These are phyloP conservation scores for Xylaria sp. DNA, from an alignment of 2,329 filamentous ascomycete species.

Conservation along the genomic window DNA sequence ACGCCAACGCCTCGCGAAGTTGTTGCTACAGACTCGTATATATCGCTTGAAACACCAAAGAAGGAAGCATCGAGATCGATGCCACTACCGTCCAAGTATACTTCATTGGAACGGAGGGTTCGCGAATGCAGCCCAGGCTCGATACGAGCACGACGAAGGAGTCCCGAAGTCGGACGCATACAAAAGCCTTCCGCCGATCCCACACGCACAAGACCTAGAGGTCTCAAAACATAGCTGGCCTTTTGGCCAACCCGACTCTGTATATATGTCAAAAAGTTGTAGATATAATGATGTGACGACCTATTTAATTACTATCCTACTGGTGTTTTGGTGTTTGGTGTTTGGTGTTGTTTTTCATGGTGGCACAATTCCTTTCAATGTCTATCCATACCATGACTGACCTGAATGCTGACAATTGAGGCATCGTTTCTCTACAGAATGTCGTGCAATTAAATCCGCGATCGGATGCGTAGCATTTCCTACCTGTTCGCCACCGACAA, in stretches of 20 bases:
- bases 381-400: background rate
- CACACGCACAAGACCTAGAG: conserved; percentile 48
- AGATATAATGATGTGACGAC: conserved; percentile 29
- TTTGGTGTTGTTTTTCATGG: conserved; percentile 21
- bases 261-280: conserved; percentile 42
- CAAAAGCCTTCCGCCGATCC: conserved; percentile 53
- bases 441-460: background rate
- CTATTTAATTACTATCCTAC: background rate
- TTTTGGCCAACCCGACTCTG: conserved; percentile 33
- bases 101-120: conserved; percentile 30
- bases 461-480: background rate
- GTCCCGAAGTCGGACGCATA: conserved; percentile 55
- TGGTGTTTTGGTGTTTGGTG: conserved; percentile 17
- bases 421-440: background rate
- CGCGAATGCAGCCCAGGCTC: conserved; percentile 44
- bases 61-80: conserved; percentile 34
- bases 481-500: background rate
- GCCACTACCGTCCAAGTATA: conserved; percentile 40
- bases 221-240: conserved; percentile 43
- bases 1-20: conserved; percentile 50
- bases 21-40: conserved; percentile 37
- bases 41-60: background rate
- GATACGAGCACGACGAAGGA: conserved; percentile 48
- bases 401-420: conserved; percentile 15
- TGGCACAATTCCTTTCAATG: background rate